These are phyloP conservation scores for Trichomonas gallinae DNA, from an alignment of 208 protist genomes.

Conservation along the genomic window DNA sequence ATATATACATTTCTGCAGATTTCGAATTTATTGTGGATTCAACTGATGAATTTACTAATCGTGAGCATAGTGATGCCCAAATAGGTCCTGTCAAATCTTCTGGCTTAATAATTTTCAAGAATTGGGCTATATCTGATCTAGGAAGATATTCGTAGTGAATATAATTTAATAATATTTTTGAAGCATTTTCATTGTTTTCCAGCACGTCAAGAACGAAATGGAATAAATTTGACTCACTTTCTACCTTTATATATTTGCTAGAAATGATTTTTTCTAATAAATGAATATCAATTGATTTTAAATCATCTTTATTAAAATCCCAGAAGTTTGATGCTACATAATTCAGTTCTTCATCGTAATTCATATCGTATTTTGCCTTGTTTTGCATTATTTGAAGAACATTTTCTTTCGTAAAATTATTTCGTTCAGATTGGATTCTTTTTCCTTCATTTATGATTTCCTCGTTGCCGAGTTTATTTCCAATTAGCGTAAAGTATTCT, in stretches of 20 bases:
- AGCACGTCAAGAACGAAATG: neutral
- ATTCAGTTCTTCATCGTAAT: neutral
- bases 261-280: neutral
- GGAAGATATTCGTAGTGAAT: neutral
- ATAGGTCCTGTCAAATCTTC: neutral
- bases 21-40: neutral
- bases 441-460: neutral
- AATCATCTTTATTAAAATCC: neutral
- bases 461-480: neutral
- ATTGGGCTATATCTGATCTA: neutral
- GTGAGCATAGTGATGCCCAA: neutral
- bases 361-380: neutral
- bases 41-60: neutral
- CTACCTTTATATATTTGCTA: neutral
- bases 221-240: neutral
- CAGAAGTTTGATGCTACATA: neutral
- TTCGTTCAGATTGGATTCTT: neutral
- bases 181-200: neutral
- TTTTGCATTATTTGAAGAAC: neutral
- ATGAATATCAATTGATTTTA: neutral
- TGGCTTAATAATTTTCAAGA: neutral
- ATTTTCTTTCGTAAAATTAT: neutral
- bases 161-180: neutral
- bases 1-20: neutral
- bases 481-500: neutral